Conservation (phyloP, 2,329 filamentous ascomycete species). For the Cercospora nicotianae region DNA sequence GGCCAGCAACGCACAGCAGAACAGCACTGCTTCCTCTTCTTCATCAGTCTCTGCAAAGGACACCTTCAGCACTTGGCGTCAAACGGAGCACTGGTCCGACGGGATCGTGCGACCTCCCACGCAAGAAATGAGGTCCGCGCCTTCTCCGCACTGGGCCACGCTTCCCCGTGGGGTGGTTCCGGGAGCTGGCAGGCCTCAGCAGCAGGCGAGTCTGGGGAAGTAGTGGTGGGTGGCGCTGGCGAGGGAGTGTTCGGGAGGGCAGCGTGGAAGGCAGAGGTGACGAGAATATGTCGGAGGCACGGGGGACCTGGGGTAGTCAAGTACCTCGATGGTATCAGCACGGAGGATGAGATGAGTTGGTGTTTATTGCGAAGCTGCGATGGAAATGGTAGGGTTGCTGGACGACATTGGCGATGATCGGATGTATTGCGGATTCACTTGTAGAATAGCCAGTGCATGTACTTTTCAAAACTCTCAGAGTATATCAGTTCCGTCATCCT, state of each 20-base stretch:
- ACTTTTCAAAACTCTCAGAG: background rate
- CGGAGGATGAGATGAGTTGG: background rate
- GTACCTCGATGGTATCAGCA: background rate
- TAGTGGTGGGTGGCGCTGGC: background rate
- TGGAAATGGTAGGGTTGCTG: background rate
- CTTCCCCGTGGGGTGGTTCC: conserved; percentile 5
- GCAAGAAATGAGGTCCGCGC: conserved; percentile 5
- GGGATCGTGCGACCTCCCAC: background rate
- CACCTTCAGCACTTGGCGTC: conserved; percentile 4
- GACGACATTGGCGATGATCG: background rate
- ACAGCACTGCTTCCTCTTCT: background rate
- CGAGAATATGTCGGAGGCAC: conserved; percentile 10
- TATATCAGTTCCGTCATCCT: background rate
- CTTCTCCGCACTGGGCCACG: conserved; percentile 12
- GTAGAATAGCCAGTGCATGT: background rate
- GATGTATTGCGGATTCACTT: conserved; percentile 2
- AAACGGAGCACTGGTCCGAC: background rate
- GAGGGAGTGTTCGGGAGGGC: background rate
- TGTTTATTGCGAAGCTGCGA: background rate
- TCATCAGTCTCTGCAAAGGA: background rate
- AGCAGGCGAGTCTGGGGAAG: background rate
- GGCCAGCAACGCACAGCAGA: background rate
- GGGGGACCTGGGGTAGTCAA: background rate
- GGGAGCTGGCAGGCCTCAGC: background rate
- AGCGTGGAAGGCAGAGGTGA: background rate